Percentiles rank a stretch among this genome's conserved stretches.
phyloP scores from a whole-genome alignment of 345 rosid genomes.

The Cardamine chenopodiifolia region DNA sequence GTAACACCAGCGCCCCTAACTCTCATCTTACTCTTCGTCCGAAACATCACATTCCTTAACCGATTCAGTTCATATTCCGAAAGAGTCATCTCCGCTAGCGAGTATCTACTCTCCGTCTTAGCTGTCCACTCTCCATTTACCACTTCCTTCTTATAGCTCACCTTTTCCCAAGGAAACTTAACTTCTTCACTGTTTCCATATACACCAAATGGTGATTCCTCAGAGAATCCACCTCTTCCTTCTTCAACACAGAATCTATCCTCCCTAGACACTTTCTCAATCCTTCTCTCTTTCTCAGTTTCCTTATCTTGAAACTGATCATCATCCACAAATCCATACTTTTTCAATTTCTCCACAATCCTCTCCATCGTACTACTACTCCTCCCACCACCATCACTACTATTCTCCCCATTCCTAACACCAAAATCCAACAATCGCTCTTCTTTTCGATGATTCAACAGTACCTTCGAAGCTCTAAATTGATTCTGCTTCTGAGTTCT shows the following conservation, averaged over 20 bases:
- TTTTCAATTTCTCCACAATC: conserved; percentile 82
- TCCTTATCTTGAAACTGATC: conserved; percentile 44
- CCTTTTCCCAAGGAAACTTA: conserved; percentile 90
- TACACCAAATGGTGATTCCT: conserved; percentile 52
- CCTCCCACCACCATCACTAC: conserved; percentile 39
- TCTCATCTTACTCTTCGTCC: conserved; percentile 61
- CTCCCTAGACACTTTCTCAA: conserved; percentile 67
- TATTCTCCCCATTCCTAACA: conserved; percentile 35
- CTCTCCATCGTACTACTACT: conserved; percentile 70
- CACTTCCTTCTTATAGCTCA: conserved; percentile 42
- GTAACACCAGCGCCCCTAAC: conserved; percentile 72
- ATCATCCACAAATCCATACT: conserved; percentile 61
- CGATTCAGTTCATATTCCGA: conserved; percentile 75
- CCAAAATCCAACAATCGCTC: conserved; percentile 43
- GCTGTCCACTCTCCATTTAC: conserved; percentile 53
- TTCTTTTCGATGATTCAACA: conserved; percentile 52
- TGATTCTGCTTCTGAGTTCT: conserved; percentile 47
- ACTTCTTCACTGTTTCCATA: conserved; percentile 56
- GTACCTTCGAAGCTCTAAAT: conserved; percentile 46
- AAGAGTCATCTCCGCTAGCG: conserved; percentile 73
- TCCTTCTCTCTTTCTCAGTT: conserved; percentile 46
- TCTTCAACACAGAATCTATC: conserved; percentile 68
- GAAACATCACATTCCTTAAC: conserved; percentile 73
- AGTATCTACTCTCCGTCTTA: conserved; percentile 59
- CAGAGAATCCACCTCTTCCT: conserved; percentile 68